Conservation (phyloP, 2,329 filamentous ascomycete genomes). For the Tolypocladium tundrense region DNA sequence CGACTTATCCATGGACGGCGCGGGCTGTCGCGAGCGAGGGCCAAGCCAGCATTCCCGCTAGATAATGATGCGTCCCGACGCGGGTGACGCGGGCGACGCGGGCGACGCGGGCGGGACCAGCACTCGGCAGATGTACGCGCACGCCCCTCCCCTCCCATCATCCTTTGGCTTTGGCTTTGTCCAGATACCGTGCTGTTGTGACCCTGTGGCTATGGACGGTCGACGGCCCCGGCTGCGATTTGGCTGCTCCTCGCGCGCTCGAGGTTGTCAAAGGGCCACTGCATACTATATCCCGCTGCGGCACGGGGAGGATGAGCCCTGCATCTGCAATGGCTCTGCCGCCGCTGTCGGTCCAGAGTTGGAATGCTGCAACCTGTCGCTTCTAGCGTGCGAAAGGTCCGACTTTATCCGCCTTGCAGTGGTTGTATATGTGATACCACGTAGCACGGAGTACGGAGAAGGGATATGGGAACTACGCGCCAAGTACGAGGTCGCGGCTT, state of each 20-base stretch:
- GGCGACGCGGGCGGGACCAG: background rate
- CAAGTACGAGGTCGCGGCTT: background rate
- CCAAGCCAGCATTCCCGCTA: background rate
- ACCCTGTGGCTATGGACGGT: too few species aligned
- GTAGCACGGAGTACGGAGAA: background rate
- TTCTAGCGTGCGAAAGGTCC: background rate
- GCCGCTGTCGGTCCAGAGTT: background rate
- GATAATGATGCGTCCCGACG: background rate
- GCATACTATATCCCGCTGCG: background rate
- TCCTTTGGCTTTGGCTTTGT: too few species aligned
- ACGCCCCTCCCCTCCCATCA: background rate
- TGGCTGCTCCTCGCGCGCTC: background rate
- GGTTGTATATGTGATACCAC: too few species aligned
- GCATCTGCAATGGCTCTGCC: background rate
- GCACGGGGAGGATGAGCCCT: background rate
- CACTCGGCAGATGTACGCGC: background rate
- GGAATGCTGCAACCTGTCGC: background rate
- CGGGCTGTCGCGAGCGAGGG: background rate
- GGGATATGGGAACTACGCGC: background rate
- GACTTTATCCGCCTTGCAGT: too few species aligned
- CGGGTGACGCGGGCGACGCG: too few species aligned
- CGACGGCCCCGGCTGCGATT: background rate
- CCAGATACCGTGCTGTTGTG: too few species aligned
- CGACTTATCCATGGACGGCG: conserved; percentile 3
- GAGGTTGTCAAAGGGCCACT: background rate